Evolutionary conservation across 2,329 filamentous ascomycete species (phyloP).

Genomic region (Colletotrichum falcatum): DNA sequence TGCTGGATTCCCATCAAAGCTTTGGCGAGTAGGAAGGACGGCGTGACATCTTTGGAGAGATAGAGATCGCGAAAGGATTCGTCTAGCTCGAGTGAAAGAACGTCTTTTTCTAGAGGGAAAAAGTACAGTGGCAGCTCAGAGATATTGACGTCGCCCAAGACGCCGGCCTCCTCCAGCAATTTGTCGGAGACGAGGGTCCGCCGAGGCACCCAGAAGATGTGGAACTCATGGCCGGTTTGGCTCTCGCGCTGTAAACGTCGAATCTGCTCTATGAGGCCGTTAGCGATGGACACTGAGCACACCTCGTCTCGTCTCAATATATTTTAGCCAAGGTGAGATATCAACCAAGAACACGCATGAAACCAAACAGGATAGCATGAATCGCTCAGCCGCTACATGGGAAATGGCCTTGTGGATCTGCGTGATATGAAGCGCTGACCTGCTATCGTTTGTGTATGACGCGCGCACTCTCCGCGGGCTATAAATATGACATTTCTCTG

Average conservation of each 20-base stretch:
- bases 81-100: slow-evolving; percentile 90
- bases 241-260: slow-evolving; percentile 89
- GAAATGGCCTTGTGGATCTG: neutral
- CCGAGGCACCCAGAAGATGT: slow-evolving; percentile 94
- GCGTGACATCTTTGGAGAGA: slow-evolving; percentile 88
- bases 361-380: neutral
- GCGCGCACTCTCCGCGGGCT: slow-evolving; percentile 88
- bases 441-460: slow-evolving; percentile 86
- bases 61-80: slow-evolving; percentile 90
- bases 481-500: slow-evolving; percentile 97
- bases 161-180: slow-evolving; percentile 90
- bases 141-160: slow-evolving; percentile 92
- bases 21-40: slow-evolving; percentile 88
- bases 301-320: slow-evolving; percentile 45
- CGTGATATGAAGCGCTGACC: slow-evolving; percentile 67
- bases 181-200: slow-evolving; percentile 92
- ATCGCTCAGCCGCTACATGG: neutral
- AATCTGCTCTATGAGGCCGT: slow-evolving; percentile 77
- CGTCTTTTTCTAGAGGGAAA: slow-evolving; percentile 89
- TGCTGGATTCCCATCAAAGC: slow-evolving; percentile 95
- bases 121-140: slow-evolving; percentile 90
- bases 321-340: slow-evolving; percentile 46
- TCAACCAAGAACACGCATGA: neutral
- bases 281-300: slow-evolving; percentile 55
- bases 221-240: slow-evolving; percentile 93